Conservation (phyloP, 73 alveolate genomes). For the Loxodes magnus region DNA sequence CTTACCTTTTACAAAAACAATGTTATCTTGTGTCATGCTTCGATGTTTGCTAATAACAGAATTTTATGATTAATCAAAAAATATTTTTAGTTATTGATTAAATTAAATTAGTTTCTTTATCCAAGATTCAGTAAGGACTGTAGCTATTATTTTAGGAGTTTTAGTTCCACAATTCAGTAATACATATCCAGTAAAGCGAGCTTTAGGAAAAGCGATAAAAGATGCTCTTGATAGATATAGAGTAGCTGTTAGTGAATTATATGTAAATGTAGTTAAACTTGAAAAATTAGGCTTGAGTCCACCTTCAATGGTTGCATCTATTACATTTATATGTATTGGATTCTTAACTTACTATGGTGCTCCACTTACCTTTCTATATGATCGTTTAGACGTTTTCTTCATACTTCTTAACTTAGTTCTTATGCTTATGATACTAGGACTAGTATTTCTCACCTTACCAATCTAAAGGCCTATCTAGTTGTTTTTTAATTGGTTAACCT, state of each 20-base stretch:
- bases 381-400: conserved; percentile 60
- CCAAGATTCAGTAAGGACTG: too few relatives aligned
- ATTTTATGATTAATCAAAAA: too few relatives aligned
- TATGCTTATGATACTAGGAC: conserved; percentile 82
- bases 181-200: conserved; percentile 69
- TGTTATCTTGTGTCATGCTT: too few relatives aligned
- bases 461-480: conserved; percentile 53
- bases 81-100: too few relatives aligned
- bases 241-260: conserved; percentile 65
- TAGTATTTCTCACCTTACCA: conserved; percentile 54
- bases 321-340: conserved; percentile 66
- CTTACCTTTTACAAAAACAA: too few relatives aligned
- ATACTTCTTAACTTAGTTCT: conserved; percentile 66
- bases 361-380: conserved; percentile 72
- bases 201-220: conserved; percentile 73
- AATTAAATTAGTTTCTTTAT: too few relatives aligned
- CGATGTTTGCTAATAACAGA: too few relatives aligned
- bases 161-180: conserved; percentile 69
- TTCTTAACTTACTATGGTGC: conserved; percentile 81
- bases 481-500: conserved; percentile 20
- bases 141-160: conserved; percentile 67
- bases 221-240: conserved; percentile 77
- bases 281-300: conserved; percentile 87
- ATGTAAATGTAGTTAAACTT: conserved; percentile 64
- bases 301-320: conserved; percentile 43